A percentile compares a stretch with the other conserved stretches of the same genome.
Conservation (phyloP, 1,284 basidiomycete genomes). For the Melanopsichium pennsylvanicum region DNA sequence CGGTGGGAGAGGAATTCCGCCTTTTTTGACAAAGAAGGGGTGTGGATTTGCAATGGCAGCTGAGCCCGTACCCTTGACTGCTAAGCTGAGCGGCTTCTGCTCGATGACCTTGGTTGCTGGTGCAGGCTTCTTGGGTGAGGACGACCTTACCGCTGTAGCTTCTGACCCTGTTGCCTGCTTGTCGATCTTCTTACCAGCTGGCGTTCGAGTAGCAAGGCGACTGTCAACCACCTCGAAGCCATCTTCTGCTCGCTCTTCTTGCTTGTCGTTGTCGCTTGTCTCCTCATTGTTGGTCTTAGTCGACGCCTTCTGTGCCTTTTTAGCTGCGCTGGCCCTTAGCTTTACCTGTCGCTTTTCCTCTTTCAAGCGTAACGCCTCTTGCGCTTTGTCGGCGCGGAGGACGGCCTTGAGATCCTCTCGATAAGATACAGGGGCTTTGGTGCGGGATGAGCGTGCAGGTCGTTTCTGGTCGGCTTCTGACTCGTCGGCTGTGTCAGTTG, state of each 20-base stretch:
- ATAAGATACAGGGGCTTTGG: conserved; percentile 33
- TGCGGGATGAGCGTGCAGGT: conserved; percentile 12
- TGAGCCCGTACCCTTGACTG: conserved; percentile 22
- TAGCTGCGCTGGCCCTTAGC: conserved; percentile 3
- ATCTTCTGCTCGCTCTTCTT: background rate
- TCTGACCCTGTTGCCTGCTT: too few relatives aligned
- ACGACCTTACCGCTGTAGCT: too few relatives aligned
- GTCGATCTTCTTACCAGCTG: background rate
- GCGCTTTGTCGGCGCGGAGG: conserved; percentile 26
- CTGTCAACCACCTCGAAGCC: conserved; percentile 27
- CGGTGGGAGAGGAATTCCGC: conserved; percentile 5
- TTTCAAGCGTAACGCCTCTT: conserved; percentile 22
- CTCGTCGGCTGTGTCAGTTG: conserved; percentile 1
- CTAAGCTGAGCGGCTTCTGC: conserved; percentile 26
- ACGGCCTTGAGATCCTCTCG: conserved; percentile 47
- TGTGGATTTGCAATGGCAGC: conserved; percentile 17
- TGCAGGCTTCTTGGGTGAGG: too few relatives aligned
- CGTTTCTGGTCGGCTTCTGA: conserved; percentile 10
- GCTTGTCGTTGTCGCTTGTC: background rate
- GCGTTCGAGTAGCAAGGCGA: background rate
- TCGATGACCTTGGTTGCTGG: too few relatives aligned
- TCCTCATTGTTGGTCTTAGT: background rate
- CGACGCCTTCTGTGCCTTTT: too few relatives aligned
- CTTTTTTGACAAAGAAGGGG: conserved; percentile 37
- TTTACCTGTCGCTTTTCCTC: conserved; percentile 13